A percentile compares a stretch with the other conserved stretches of the same genome.
Conservation (phyloP, 768 basidiomycete species). For the Suillus subaureus region DNA sequence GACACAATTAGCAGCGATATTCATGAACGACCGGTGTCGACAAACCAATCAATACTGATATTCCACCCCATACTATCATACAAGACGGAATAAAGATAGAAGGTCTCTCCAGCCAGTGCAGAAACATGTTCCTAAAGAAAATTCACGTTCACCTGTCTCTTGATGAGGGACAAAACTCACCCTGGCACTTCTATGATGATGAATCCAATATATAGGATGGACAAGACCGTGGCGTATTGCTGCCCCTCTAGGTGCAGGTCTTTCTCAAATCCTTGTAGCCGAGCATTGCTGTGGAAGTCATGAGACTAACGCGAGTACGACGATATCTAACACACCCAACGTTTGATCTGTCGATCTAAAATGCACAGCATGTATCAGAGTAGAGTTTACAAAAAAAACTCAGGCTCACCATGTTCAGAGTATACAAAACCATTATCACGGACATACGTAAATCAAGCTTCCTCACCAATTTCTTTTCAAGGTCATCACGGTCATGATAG, state of each 20-base stretch:
- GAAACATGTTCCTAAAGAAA: conserved; percentile 29
- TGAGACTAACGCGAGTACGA: not conserved
- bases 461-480: conserved; percentile 9
- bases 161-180: not conserved
- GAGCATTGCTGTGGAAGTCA: conserved; percentile 15
- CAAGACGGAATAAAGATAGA: conserved; percentile 28
- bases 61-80: conserved; percentile 38
- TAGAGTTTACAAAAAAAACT: not conserved
- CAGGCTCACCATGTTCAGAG: conserved; percentile 13
- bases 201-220: conserved; percentile 29
- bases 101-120: conserved; percentile 33
- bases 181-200: conserved; percentile 29
- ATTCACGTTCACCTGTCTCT: not conserved
- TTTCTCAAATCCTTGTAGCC: conserved; percentile 21
- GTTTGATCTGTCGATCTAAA: conserved; percentile 14
- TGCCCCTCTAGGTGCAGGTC: conserved; percentile 22
- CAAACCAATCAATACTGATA: conserved; percentile 35
- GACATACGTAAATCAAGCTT: conserved; percentile 15
- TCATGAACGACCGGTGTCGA: not conserved
- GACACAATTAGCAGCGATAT: not conserved
- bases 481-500: not conserved
- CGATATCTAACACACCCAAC: not conserved
- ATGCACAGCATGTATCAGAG: not conserved
- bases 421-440: conserved; percentile 12
- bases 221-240: conserved; percentile 26